These are phyloP conservation scores for Panicum miliaceum DNA, from an alignment of 176 grass and related monocot genomes.

Conservation along the genomic window DNA sequence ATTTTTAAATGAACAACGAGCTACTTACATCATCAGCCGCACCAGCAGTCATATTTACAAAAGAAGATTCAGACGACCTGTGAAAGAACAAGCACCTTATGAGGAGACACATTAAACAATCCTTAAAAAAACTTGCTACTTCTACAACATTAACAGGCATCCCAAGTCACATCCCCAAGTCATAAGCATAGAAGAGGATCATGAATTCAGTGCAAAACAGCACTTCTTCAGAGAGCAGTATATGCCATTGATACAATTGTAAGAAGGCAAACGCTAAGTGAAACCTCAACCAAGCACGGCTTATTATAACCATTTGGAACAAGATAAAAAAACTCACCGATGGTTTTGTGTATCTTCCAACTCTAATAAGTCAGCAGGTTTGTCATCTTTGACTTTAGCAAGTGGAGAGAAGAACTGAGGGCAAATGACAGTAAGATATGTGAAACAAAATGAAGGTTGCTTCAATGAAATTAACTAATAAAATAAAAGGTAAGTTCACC, in stretches of 20 bases:
- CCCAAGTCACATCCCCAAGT: slow-evolving; percentile 12
- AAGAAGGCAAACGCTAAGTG: background rate
- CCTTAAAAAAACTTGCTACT: background rate
- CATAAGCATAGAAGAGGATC: background rate
- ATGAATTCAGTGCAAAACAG: slow-evolving; percentile 10
- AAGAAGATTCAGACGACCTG: slow-evolving; percentile 88
- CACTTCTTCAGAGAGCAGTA: background rate
- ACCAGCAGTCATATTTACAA: slow-evolving; percentile 98
- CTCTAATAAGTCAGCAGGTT: slow-evolving; percentile 65
- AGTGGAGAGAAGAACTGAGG: slow-evolving; percentile 95
- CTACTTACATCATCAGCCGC: slow-evolving; percentile 79
- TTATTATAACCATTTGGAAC: slow-evolving; percentile 3
- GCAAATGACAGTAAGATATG: slow-evolving; percentile 39
- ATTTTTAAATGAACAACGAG: slow-evolving; percentile 18
- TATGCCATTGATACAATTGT: background rate
- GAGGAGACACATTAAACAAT: background rate
- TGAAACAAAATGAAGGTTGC: slow-evolving; percentile 19
- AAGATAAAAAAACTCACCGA: slow-evolving; percentile 41
- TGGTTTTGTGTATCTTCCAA: slow-evolving; percentile 77
- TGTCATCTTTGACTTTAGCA: slow-evolving; percentile 96
- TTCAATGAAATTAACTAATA: slow-evolving; percentile 33
- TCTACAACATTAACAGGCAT: background rate
- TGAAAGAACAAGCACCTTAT: slow-evolving; percentile 28
- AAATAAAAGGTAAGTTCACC: slow-evolving; percentile 50
- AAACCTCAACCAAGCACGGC: background rate